A percentile compares a stretch with the other conserved stretches of the same genome.
Conservation (phyloP, 371 early-diverging fungal species). For the Mortierella sp. region DNA sequence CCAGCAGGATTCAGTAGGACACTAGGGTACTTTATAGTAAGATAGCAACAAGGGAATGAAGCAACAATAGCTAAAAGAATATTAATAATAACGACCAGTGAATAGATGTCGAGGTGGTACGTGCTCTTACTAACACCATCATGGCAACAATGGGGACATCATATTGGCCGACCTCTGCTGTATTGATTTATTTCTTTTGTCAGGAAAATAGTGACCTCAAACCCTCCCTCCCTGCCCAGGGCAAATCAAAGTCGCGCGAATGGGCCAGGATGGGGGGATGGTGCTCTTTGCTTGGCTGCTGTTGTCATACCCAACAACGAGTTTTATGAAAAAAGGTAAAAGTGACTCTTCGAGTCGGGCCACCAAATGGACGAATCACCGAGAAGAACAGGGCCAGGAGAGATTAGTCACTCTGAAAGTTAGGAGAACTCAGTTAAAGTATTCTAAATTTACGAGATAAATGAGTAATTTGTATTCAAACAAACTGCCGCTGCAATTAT, state of each 20-base stretch:
- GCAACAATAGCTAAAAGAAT: too few relatives aligned
- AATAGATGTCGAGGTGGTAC: slow-evolving; percentile 1
- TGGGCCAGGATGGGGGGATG: slow-evolving; percentile 46
- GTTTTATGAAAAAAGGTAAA: slow-evolving; percentile 26
- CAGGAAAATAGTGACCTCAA: too few relatives aligned
- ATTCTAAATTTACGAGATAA: not conserved
- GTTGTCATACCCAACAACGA: slow-evolving; percentile 20
- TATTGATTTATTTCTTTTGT: not conserved
- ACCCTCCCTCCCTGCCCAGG: not conserved
- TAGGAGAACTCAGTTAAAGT: not conserved
- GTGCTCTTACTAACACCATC: slow-evolving; percentile 7
- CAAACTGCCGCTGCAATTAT: not conserved
- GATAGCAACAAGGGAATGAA: too few relatives aligned
- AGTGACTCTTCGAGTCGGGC: slow-evolving; percentile 15
- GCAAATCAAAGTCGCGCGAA: slow-evolving; percentile 26
- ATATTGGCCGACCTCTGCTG: not conserved
- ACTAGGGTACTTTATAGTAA: too few relatives aligned
- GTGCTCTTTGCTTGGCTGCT: slow-evolving; percentile 34
- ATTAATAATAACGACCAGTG: not conserved
- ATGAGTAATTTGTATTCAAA: slow-evolving; percentile 12
- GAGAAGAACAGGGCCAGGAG: slow-evolving; percentile 27
- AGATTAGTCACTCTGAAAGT: slow-evolving; percentile 10
- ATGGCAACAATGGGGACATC: slow-evolving; percentile 8
- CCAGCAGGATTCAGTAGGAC: too few relatives aligned
- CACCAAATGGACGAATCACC: slow-evolving; percentile 38